A percentile compares a stretch with the other conserved stretches of the same genome.
Evolutionary conservation across 2,329 filamentous ascomycete genomes (phyloP).

Genomic region (Endothia cerciana): DNA sequence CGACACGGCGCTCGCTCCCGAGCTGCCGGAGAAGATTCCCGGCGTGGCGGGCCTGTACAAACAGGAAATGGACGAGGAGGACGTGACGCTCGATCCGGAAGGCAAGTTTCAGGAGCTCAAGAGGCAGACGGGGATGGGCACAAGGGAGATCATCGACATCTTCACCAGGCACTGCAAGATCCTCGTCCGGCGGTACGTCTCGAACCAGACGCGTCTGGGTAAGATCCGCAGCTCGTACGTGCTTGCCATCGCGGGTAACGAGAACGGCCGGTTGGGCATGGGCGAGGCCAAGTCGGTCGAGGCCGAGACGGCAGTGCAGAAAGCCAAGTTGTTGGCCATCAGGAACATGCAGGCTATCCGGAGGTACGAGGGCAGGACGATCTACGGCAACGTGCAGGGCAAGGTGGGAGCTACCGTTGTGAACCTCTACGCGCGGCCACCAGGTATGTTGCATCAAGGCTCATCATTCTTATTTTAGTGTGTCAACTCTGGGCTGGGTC

Average conservation of each 20-base stretch:
- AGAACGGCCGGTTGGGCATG: slow-evolving; percentile 81
- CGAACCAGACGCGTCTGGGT: slow-evolving; percentile 94
- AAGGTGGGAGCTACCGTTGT: slow-evolving; percentile 91
- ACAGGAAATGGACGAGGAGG: slow-evolving; percentile 51
- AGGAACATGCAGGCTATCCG: slow-evolving; percentile 91
- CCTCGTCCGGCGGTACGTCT: slow-evolving; percentile 74
- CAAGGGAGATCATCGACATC: slow-evolving; percentile 58
- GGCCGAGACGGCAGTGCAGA: slow-evolving; percentile 64
- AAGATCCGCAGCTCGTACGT: slow-evolving; percentile 81
- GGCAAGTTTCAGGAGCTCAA: slow-evolving; percentile 57
- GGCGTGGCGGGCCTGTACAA: slow-evolving; percentile 58
- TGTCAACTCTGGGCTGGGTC: background rate
- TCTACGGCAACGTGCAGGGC: slow-evolving; percentile 79
- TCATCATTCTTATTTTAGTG: slow-evolving; percentile 3
- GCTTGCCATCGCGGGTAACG: slow-evolving; percentile 84
- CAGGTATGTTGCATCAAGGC: slow-evolving; percentile 64
- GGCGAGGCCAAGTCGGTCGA: slow-evolving; percentile 90
- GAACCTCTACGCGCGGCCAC: slow-evolving; percentile 78
- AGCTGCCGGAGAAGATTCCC: slow-evolving; percentile 55
- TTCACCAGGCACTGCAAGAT: slow-evolving; percentile 60
- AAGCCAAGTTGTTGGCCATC: slow-evolving; percentile 81
- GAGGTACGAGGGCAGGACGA: slow-evolving; percentile 89
- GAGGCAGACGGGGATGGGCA: slow-evolving; percentile 57
- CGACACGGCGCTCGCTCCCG: slow-evolving; percentile 52
- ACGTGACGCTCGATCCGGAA: slow-evolving; percentile 54